Evolutionary conservation across 176 grass and related monocot genomes (phyloP), one percentile per base, ranked within the genome.

Genomic region (Echinochloa phyllopogon): DNA sequence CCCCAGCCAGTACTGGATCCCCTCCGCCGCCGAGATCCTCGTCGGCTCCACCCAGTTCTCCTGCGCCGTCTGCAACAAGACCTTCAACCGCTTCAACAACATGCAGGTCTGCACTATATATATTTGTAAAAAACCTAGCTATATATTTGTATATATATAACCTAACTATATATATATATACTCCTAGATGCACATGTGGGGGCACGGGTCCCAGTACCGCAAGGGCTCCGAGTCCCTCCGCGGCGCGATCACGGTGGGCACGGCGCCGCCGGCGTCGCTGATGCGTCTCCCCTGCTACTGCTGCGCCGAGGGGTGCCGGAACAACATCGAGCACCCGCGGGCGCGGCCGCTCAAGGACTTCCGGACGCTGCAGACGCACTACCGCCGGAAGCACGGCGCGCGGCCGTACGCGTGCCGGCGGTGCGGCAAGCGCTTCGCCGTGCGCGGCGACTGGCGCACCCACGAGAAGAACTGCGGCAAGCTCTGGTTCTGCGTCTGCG

Each of bases 151-250:
- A 39, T 61, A 15, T 55, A 39, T 61, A 15, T 21, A 55, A 20
- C 29, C 29, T 33, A 33, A 33, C 29, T 33, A 33, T 33, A 33
- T 33, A 33, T 33, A 33, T 33, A 55, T 51, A 51, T 51, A 10
- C n/a, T n/a, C n/a, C n/a, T 75, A 97, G 95, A 98, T 98, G 95
- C 95, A 98, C 49, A 98, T 98, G 95, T 98, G 95, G 95, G 95
- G 95, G 12, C 95, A 98, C 78, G 95, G 95, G 0, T 95, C 95
- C 6, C 93, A 98, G 88, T 98, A 93, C 83, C 85, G 93, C 24
- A 83, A 90, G 90, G 93, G 95, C 0, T 87, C 85, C 8, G 95
- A 98, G 48, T 95, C 93, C 9, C 83, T 93, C 36, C 87, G 95
- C 0, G 91, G 89, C 4, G 55, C 75, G 3, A 90, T 85, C 48